Evolutionary conservation across 73 alveolate genomes (phyloP).

Genomic region (Paramecium sonneborni): DNA sequence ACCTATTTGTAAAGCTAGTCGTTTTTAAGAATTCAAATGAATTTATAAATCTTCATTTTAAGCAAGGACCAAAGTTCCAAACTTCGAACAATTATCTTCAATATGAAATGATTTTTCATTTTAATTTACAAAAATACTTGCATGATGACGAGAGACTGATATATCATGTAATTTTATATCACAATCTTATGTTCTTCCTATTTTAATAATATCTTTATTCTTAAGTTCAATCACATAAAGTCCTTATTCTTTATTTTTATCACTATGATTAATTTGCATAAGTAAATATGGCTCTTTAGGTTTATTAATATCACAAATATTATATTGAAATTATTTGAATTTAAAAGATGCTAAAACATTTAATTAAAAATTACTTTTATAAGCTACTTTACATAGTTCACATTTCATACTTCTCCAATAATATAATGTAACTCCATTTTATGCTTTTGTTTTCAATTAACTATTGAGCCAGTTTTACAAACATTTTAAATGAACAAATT

Average conservation of each 20-base stretch:
- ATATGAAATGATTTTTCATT: constrained; percentile 45
- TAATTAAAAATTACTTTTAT: not conserved
- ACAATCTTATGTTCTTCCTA: constrained; percentile 82
- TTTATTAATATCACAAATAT: constrained; percentile 36
- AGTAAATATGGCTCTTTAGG: constrained; percentile 47
- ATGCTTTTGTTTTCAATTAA: constrained; percentile 37
- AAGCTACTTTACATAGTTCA: constrained; percentile 48
- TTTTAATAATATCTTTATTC: constrained; percentile 7
- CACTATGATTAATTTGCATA: constrained; percentile 35
- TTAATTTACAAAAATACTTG: constrained; percentile 64
- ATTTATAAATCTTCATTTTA: constrained; percentile 13
- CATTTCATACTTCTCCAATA: constrained; percentile 65
- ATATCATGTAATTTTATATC: constrained; percentile 79
- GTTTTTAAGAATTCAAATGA: not conserved
- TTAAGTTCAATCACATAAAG: constrained; percentile 27
- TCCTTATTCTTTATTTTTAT: constrained; percentile 45
- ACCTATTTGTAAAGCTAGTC: constrained; percentile 1
- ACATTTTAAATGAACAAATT: constrained; percentile 57
- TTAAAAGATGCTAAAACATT: not conserved
- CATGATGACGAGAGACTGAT: constrained; percentile 80
- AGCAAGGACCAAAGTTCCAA: constrained; percentile 69
- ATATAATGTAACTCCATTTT: constrained; percentile 55
- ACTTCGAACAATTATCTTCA: constrained; percentile 73
- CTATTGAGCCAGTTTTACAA: constrained; percentile 55
- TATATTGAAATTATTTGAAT: not conserved